Percentiles rank a stretch among this genome's conserved stretches.
These are phyloP conservation scores for Podospora anserina DNA, from an alignment of 495 filamentous ascomycete genomes.

Conservation along the genomic window DNA sequence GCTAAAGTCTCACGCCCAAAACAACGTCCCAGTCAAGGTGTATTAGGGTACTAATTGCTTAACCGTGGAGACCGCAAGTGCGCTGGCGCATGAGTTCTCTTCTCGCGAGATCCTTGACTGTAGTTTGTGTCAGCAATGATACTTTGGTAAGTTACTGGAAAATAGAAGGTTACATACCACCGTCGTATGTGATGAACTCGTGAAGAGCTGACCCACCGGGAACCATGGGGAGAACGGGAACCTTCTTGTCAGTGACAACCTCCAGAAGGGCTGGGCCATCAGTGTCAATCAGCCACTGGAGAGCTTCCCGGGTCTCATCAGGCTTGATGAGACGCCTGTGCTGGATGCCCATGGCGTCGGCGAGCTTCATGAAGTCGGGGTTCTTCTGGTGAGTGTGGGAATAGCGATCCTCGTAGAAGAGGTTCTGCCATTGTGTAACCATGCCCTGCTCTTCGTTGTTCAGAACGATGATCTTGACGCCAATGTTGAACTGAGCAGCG, in stretches of 20 bases:
- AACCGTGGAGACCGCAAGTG: constrained; percentile 54
- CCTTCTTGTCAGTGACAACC: constrained; percentile 73
- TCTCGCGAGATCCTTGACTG: constrained; percentile 72
- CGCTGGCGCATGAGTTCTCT: constrained; percentile 68
- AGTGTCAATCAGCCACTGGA: constrained; percentile 84
- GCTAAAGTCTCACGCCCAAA: constrained; percentile 15
- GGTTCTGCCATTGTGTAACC: constrained; percentile 93
- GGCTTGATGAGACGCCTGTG: constrained; percentile 62
- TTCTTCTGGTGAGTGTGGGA: constrained; percentile 89
- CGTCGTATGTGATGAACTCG: constrained; percentile 90
- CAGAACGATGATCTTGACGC: constrained; percentile 83
- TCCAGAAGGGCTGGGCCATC: constrained; percentile 74
- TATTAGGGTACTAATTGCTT: constrained; percentile 11
- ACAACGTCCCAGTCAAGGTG: neutral
- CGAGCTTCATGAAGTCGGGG: constrained; percentile 81
- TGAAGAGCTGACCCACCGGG: constrained; percentile 81
- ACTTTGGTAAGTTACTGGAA: neutral
- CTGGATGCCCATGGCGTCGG: constrained; percentile 78
- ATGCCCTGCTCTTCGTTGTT: constrained; percentile 98
- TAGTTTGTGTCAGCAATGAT: constrained; percentile 33
- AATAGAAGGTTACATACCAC: constrained; percentile 49
- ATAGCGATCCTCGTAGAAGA: constrained; percentile 91
- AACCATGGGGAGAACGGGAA: constrained; percentile 98
- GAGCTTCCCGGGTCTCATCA: constrained; percentile 67
- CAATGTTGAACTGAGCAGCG: constrained; percentile 86